Evolutionary conservation across 352 stramenopile genomes (phyloP).

Genomic region (Phytopythium delawarense): DNA sequence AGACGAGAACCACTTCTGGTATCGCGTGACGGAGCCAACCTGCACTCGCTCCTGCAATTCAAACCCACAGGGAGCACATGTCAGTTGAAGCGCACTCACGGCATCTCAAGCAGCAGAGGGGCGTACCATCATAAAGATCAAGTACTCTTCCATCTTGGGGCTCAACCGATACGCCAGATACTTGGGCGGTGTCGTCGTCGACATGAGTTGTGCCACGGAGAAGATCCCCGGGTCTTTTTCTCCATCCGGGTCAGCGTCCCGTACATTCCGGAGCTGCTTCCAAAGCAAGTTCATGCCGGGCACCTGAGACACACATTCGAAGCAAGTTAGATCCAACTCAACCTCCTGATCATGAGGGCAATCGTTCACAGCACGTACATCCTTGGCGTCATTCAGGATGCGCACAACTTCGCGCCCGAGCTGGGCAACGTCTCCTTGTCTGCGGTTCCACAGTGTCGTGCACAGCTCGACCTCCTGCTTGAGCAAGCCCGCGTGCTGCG

Average conservation of each 20-base stretch:
- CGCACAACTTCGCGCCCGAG: constrained; percentile 77
- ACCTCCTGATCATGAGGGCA: not conserved
- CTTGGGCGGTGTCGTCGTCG: constrained; percentile 60
- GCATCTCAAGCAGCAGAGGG: not conserved
- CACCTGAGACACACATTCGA: constrained; percentile 33
- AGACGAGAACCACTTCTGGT: constrained; percentile 86
- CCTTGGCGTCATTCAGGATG: constrained; percentile 74
- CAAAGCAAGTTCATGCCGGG: constrained; percentile 76
- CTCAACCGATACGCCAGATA: constrained; percentile 79
- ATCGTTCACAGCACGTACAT: constrained; percentile 30
- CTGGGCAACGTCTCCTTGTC: constrained; percentile 58
- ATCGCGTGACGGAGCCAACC: constrained; percentile 66
- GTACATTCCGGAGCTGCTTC: constrained; percentile 73
- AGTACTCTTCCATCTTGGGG: constrained; percentile 82
- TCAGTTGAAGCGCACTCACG: not conserved
- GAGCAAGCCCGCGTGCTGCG: constrained; percentile 48
- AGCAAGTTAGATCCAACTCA: not conserved
- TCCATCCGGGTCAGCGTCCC: constrained; percentile 33
- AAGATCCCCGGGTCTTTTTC: constrained; percentile 51
- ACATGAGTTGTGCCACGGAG: constrained; percentile 73
- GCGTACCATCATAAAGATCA: constrained; percentile 84
- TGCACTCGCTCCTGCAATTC: constrained; percentile 61
- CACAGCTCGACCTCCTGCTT: constrained; percentile 83
- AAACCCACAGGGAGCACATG: not conserved
- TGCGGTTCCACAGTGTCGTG: constrained; percentile 64